These are phyloP conservation scores for Gossypium longicalyx DNA, from an alignment of 345 rosid species.

Conservation along the genomic window DNA sequence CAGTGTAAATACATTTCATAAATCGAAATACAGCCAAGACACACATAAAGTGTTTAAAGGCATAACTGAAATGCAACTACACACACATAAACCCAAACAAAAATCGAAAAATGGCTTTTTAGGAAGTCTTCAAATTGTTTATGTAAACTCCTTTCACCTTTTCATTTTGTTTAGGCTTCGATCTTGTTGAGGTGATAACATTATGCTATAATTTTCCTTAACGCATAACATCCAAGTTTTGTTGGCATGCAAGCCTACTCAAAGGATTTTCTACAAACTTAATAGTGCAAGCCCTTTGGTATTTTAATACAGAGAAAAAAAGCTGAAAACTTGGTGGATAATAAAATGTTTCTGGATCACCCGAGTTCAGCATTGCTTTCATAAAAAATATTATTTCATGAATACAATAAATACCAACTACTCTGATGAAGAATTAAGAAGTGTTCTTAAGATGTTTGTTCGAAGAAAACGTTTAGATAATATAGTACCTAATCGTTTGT, in stretches of 20 bases:
- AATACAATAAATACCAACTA: neutral
- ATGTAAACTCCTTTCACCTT: neutral
- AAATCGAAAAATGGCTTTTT: neutral
- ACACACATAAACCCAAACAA: neutral
- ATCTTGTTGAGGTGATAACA: neutral
- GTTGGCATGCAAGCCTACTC: neutral
- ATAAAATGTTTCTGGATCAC: neutral
- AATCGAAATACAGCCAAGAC: neutral
- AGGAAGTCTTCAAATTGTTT: neutral
- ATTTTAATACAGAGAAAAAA: neutral
- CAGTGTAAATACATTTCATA: neutral
- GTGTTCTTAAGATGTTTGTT: neutral
- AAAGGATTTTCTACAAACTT: neutral
- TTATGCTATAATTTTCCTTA: neutral
- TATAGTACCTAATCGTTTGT: constrained; percentile 41
- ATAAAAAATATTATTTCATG: neutral
- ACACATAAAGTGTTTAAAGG: too few species aligned
- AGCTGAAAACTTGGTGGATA: neutral
- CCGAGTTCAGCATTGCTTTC: neutral
- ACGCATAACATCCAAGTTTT: neutral
- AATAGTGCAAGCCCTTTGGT: neutral
- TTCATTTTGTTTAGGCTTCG: neutral
- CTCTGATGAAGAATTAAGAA: neutral
- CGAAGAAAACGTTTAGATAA: neutral
- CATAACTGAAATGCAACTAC: neutral